Evolutionary conservation across 345 rosid genomes (phyloP), one percentile per base, ranked within the genome.

Genomic region (Eucalyptus cloeziana): DNA sequence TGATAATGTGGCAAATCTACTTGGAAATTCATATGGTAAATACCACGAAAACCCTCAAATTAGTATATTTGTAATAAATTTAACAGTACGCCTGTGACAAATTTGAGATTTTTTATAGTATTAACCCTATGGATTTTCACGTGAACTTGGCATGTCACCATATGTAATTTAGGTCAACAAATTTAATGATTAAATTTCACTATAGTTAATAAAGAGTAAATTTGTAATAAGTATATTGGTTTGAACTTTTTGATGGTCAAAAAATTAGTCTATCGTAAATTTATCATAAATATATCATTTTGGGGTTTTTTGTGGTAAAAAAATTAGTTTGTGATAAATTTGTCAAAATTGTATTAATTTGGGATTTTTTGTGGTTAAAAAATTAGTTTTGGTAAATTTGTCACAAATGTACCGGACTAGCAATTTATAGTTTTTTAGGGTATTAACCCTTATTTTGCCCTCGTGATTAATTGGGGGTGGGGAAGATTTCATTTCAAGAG

Each of bases 221-320:
- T 52, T 52, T 52, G 0, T 52, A 3, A 52, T 1, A 52, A 3
- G 0, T 52, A 52, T 21, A 52, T 0, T 0, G 0, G 0, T 52
- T 52, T 52, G 5, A 21, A 3, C 10, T 52, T 52, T 52, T 52
- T 52, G 0, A 52, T 52, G 10, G 2, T 21, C 0, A 52, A 21
- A 52, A 52, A 52, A 52, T 7, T 52, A 52, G 5, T 52, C 21
- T 52, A 52, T 52, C 10, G 0, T 52, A 52, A 52, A 52, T 52
- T 19, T 52, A 8, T 21, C 0, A 8, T 2, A 52, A 52, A 52
- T 52, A 52, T 52, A 52, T 52, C 2, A 52, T 52, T 51, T 52
- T 7, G 4, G 25, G 10, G 0, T 21, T 52, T 52, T 7, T 52
- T 0, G 1, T 52, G 58, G 58, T 3, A 52, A 52, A 52, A 52